A percentile compares a stretch with the other conserved stretches of the same genome.
Evolutionary conservation across 257 asterid genomes (phyloP).

Genomic region (Solanum etuberosum): DNA sequence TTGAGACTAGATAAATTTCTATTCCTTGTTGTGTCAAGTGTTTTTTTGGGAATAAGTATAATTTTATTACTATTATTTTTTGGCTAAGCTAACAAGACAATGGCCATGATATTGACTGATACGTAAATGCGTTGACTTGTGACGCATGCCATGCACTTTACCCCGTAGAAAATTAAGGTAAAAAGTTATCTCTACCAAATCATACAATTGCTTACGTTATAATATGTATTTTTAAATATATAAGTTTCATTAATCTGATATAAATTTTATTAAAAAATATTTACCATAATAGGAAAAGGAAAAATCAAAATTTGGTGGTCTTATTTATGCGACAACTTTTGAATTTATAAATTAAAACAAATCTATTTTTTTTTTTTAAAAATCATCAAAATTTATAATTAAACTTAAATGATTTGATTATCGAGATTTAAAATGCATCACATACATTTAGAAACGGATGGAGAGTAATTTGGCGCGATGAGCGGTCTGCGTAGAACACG

Average conservation of each 20-base stretch:
- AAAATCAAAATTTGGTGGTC: background rate
- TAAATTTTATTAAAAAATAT: background rate
- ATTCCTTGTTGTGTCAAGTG: background rate
- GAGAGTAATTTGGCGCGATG: background rate
- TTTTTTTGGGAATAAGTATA: background rate
- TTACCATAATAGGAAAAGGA: background rate
- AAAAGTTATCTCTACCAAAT: background rate
- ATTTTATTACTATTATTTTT: background rate
- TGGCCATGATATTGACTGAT: background rate
- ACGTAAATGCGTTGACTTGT: background rate
- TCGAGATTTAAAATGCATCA: background rate
- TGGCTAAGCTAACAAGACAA: background rate
- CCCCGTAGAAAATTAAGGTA: no score
- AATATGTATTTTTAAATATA: background rate
- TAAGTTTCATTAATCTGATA: background rate
- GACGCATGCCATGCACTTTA: background rate
- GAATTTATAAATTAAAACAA: no score
- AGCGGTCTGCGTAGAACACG: background rate
- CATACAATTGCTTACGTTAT: background rate
- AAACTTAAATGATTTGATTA: background rate
- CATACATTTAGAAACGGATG: no score
- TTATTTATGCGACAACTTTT: accelerated
- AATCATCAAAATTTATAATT: background rate
- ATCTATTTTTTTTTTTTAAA: no score
- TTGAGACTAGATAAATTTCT: background rate